Conservation (phyloP, 2,329 filamentous ascomycete genomes). For the Cryphonectria japonica region DNA sequence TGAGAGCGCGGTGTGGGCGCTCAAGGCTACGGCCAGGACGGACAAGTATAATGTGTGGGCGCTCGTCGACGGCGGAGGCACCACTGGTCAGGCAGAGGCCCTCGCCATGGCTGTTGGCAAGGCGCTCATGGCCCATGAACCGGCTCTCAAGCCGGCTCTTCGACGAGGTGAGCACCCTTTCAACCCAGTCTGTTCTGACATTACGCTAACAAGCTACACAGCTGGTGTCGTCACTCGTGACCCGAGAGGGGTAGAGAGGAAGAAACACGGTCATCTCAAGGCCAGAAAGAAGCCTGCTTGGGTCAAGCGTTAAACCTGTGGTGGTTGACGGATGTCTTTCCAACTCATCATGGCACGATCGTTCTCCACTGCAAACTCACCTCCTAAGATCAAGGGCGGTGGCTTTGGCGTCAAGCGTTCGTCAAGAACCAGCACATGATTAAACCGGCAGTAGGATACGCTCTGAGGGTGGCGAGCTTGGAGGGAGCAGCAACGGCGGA, state of each 20-base stretch:
- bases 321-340: neutral
- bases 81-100: conserved; percentile 94
- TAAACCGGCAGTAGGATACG: conserved; percentile 4
- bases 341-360: neutral
- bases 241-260: conserved; percentile 90
- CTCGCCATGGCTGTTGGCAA: conserved; percentile 88
- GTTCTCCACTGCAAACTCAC: neutral
- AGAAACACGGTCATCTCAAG: conserved; percentile 96
- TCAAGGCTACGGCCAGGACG: conserved; percentile 79
- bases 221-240: conserved; percentile 93
- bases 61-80: conserved; percentile 80
- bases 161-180: conserved; percentile 73
- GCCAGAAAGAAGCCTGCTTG: conserved; percentile 97
- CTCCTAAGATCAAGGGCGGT: neutral
- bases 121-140: conserved; percentile 88
- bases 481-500: conserved; percentile 3
- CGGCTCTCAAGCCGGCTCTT: conserved; percentile 83
- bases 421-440: conserved; percentile 1
- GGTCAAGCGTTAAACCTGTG: conserved; percentile 75
- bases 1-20: conserved; percentile 89
- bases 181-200: conserved; percentile 9
- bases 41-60: conserved; percentile 99
- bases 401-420: neutral
- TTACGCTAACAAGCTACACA: conserved; percentile 45
- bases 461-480: conserved; percentile 6